Evolutionary conservation across 768 basidiomycete species (phyloP), one percentile per base, ranked within the genome.

Genomic region (Dacryopinax primogenitus): DNA sequence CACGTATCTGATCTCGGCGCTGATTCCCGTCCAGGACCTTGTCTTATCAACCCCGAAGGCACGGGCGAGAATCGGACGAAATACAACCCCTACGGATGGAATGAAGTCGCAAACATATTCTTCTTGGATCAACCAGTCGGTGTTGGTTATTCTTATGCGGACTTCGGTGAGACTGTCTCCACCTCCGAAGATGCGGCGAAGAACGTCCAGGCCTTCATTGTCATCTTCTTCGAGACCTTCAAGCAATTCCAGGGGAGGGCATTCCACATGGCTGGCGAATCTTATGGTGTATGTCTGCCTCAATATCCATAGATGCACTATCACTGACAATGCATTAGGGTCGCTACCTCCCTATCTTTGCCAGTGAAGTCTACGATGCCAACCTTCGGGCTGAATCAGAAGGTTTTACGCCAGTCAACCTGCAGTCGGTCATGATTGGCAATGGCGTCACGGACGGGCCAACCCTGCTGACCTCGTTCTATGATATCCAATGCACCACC

Each of bases 151-250:
- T 86, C 84, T 1, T 87, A 86, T 66, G 83, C 85, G 1, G 86
- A 88, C 67, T 82, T 80, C 66, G 85, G 84, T 1, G 83, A 88
- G 75, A 83, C 79, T 0, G 77, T 88, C 21, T 83, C 82, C 64
- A 89, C 86, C 0, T 87, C 89, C 0, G 88, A 91, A 73, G 84
- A 85, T 21, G 90, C 89, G 0, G 86, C 88, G 1, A 82, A 81
- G 67, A 86, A 91, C 70, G 77, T 90, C 37, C 79, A 86, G 62
- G 85, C 88, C 0, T 91, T 91, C 74, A 78, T 90, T 64, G 77
- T 82, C 1, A 86, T 92, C 65, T 90, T 90, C 76, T 88, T 90
- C 70, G 85, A 90, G 68, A 84, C 85, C 0, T 92, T 91, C 77
- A 77, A 79, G 15, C 81, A 88, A 68, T 90, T 88, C 74, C 72